Base-by-base conservation (phyloP, 257 asterid genomes). In the Fraxinus pennsylvanica region DNA sequence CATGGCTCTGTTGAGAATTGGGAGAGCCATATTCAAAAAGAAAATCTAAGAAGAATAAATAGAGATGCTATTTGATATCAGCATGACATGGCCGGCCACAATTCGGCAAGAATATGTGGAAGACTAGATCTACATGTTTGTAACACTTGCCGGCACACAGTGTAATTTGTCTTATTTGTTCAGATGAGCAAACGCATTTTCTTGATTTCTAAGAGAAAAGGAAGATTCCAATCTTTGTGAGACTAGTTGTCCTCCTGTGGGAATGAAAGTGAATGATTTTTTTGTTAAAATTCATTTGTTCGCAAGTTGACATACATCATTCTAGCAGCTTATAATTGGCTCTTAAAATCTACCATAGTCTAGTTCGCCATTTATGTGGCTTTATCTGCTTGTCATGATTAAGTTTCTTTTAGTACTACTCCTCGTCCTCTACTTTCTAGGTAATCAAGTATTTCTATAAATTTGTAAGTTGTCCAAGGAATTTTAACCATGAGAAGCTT, bases 301-400 rank as follows among this genome's bases (percentile, higher is more conserved):
- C 54, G 6, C 54, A 45, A 45, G 54, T 45, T 13, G 54, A 13
- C 19, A 45, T 45, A 45, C 65, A 54, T 54, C 3, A 4, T 17
- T 54, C 65, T 54, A 54, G 25, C 21, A 59, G 32, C 32, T 52
- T 52, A 1, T 52, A 19, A 25, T 22, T 75, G 59, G 25, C 66
- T 33, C 61, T 1, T 36, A 59, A 22, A 39, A 17, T 1, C 22
- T 52, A 6, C 27, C 73, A 17, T 75, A 4, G 73, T 63, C 15
- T 66, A 22, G 57, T 57, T 75, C 73, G 52, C 45, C 79, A 15
- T 67, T 30, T 25, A 5, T 39, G 4, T 36, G 67, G 38, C 76
- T 54, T 27, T 61, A 57, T 72, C 65, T 57, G 4, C 43, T 38
- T 78, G 76, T 54, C 61, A 21, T 30, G 35, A 43, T 39, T 76